Percentiles rank a stretch among this genome's conserved stretches.
Evolutionary conservation across 306 rosid genomes (phyloP).

Genomic region (Sphenostylis stenocarpa): DNA sequence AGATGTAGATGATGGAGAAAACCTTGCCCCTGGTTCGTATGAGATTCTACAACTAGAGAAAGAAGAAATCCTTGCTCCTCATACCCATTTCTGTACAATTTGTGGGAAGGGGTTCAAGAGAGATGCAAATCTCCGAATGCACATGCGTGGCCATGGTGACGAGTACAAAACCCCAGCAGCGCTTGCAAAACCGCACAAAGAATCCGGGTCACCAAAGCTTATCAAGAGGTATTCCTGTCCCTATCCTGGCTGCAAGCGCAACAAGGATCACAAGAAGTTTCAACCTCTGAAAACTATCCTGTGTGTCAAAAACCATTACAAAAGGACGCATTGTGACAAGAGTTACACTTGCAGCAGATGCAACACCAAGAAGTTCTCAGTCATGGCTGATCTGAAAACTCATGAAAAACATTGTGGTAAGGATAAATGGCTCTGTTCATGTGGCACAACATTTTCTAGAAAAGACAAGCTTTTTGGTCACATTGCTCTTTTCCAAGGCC

Average conservation of each 20-base stretch:
- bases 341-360: conserved; percentile 83
- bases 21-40: conserved; percentile 75
- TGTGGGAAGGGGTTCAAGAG: conserved; percentile 94
- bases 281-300: conserved; percentile 87
- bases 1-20: conserved; percentile 79
- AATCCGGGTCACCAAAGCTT: conserved; percentile 48
- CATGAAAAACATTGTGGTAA: conserved; percentile 89
- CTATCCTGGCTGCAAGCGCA: conserved; percentile 82
- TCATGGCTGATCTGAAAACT: conserved; percentile 84
- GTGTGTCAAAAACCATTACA: conserved; percentile 89
- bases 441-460: conserved; percentile 91
- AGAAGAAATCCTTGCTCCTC: conserved; percentile 92
- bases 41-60: conserved; percentile 85
- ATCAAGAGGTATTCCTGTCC: conserved; percentile 91
- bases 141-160: conserved; percentile 91
- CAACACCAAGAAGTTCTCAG: conserved; percentile 78
- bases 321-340: conserved; percentile 91
- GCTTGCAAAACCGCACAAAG: conserved; percentile 77
- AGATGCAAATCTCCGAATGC: conserved; percentile 89
- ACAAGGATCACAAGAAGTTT: conserved; percentile 82
- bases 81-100: conserved; percentile 81
- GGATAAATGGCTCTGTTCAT: conserved; percentile 89
- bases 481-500: conserved; percentile 85
- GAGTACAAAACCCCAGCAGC: conserved; percentile 88
- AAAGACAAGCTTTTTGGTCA: conserved; percentile 93